Evolutionary conservation across 2,329 filamentous ascomycete species (phyloP).

Genomic region (Arthrobotrys conoides): DNA sequence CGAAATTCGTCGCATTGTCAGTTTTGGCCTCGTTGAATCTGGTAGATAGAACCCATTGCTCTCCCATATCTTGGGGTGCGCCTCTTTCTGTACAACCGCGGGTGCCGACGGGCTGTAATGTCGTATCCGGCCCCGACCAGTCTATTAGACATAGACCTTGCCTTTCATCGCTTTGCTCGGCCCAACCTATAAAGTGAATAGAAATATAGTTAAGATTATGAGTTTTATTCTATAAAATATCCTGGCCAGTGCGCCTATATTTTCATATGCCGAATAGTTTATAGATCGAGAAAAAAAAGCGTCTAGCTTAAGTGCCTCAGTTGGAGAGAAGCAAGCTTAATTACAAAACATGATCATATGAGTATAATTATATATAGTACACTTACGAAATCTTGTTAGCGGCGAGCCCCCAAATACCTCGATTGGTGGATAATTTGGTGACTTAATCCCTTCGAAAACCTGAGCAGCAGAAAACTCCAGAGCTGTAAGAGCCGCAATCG

Average conservation of each 20-base stretch:
- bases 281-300: too few species aligned
- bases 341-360: too few species aligned
- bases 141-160: slow-evolving; percentile 43
- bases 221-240: background rate
- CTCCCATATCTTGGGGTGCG: slow-evolving; percentile 20
- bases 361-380: background rate
- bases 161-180: slow-evolving; percentile 3
- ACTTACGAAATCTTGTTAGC: slow-evolving; percentile 12
- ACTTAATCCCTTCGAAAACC: background rate
- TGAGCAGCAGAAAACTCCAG: background rate
- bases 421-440: slow-evolving; percentile 5
- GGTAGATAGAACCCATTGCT: slow-evolving; percentile 17
- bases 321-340: background rate
- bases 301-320: background rate
- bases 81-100: background rate
- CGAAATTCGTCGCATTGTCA: slow-evolving; percentile 14
- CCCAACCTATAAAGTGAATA: slow-evolving; percentile 33
- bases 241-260: too few species aligned
- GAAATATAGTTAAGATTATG: background rate
- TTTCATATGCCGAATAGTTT: too few species aligned
- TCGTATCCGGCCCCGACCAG: slow-evolving; percentile 41
- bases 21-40: slow-evolving; percentile 3
- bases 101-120: slow-evolving; percentile 36
- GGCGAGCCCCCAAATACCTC: slow-evolving; percentile 5
- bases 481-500: background rate